These are phyloP conservation scores for Neonectria punicea DNA, from an alignment of 2,329 filamentous ascomycete species.

Conservation along the genomic window DNA sequence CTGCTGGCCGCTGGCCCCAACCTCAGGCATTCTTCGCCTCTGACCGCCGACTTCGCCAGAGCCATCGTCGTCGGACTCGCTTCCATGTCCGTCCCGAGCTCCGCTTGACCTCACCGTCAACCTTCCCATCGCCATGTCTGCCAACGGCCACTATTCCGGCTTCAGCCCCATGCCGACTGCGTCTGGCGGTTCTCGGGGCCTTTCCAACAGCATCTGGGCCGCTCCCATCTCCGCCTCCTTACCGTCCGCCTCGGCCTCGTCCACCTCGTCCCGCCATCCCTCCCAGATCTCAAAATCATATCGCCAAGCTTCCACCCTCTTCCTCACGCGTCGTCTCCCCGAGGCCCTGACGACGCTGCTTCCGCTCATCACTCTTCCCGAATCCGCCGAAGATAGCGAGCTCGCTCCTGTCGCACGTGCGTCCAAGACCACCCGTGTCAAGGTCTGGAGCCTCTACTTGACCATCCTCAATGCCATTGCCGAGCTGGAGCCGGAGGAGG, in stretches of 20 bases:
- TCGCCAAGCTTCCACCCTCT: slow-evolving; percentile 92
- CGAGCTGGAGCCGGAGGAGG: slow-evolving; percentile 89
- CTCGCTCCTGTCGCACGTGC: slow-evolving; percentile 82
- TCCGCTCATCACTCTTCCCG: slow-evolving; percentile 77
- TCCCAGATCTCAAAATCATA: slow-evolving; percentile 90
- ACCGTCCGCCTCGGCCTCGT: slow-evolving; percentile 66
- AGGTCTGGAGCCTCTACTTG: slow-evolving; percentile 97
- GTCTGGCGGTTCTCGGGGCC: slow-evolving; percentile 50
- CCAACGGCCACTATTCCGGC: slow-evolving; percentile 55
- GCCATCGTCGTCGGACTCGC: slow-evolving; percentile 21
- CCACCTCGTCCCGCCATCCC: slow-evolving; percentile 68
- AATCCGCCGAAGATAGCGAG: slow-evolving; percentile 61
- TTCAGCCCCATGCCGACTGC: slow-evolving; percentile 56
- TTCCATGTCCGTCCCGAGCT: slow-evolving; percentile 30
- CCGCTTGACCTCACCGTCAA: slow-evolving; percentile 16
- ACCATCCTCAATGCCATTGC: slow-evolving; percentile 92
- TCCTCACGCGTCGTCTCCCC: slow-evolving; percentile 90
- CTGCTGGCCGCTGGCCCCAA: not conserved
- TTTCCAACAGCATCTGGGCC: slow-evolving; percentile 64
- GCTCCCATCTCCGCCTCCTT: slow-evolving; percentile 65
- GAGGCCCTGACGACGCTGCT: slow-evolving; percentile 89
- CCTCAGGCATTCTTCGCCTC: not conserved
- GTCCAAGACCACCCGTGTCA: slow-evolving; percentile 85
- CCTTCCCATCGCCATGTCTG: slow-evolving; percentile 53
- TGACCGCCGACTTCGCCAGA: slow-evolving; percentile 17